These are phyloP conservation scores for Cyclotella kingstonii DNA, from an alignment of 108 stramenopile genomes.

Conservation along the genomic window DNA sequence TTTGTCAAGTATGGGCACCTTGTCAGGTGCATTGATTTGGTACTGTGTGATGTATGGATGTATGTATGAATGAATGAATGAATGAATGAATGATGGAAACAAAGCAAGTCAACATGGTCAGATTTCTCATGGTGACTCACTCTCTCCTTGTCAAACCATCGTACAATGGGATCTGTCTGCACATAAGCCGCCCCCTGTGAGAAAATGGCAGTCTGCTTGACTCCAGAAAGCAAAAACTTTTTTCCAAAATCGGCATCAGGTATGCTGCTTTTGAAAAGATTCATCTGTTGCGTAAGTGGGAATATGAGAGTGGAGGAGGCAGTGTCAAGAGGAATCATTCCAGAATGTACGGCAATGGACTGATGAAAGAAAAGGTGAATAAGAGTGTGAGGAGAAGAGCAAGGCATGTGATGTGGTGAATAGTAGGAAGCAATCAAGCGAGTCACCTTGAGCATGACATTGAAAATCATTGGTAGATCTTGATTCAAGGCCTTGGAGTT, in stretches of 20 bases:
- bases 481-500: not conserved
- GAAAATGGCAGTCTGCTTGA: not conserved
- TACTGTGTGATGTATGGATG: no score
- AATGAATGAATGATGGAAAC: not conserved
- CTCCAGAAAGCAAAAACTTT: not conserved
- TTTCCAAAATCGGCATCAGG: not conserved
- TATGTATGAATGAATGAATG: no score
- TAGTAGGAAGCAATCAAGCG: not conserved
- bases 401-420: not conserved
- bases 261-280: not conserved
- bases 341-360: not conserved
- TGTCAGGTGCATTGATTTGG: no score
- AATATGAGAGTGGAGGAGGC: not conserved
- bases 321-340: conserved; percentile 1
- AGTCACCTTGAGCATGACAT: conserved; percentile 4
- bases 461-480: conserved; percentile 1
- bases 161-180: conserved; percentile 1
- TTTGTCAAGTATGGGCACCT: not conserved
- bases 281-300: not conserved
- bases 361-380: not conserved
- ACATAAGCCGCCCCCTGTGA: not conserved
- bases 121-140: no score
- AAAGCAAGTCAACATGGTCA: no score
- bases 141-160: conserved; percentile 11
- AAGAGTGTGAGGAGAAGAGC: no score